Percentiles rank a stretch among this genome's conserved stretches.
These are phyloP conservation scores for Sporothrix euskadiensis DNA, from an alignment of 2,329 filamentous ascomycete species.

Conservation along the genomic window DNA sequence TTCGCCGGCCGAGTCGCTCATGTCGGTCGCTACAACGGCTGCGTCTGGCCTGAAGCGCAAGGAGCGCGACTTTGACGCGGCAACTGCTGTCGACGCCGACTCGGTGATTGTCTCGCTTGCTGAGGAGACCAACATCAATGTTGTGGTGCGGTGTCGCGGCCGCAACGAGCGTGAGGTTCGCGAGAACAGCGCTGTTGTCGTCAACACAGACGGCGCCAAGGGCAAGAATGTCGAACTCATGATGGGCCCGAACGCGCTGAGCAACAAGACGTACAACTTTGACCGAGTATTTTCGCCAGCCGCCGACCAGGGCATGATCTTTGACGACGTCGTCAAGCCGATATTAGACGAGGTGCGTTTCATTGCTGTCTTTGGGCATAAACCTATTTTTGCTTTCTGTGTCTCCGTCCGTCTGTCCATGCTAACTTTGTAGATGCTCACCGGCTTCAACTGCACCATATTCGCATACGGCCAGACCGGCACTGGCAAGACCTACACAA, in stretches of 20 bases:
- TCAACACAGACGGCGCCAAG: conserved; percentile 83
- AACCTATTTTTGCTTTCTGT: background rate
- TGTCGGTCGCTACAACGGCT: conserved; percentile 57
- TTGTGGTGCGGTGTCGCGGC: conserved; percentile 91
- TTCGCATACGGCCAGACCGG: conserved; percentile 98
- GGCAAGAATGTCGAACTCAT: conserved; percentile 81
- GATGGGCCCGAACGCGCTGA: conserved; percentile 89
- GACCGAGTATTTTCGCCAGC: conserved; percentile 96
- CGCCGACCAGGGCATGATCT: conserved; percentile 90
- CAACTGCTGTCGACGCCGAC: conserved; percentile 42
- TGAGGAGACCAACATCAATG: conserved; percentile 95
- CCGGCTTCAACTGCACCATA: conserved; percentile 96
- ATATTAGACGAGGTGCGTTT: conserved; percentile 79
- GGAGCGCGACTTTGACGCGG: conserved; percentile 75
- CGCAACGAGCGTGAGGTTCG: conserved; percentile 88
- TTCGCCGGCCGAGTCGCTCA: conserved; percentile 71
- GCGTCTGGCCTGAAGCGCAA: conserved; percentile 72
- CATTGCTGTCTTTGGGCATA: too few relatives aligned
- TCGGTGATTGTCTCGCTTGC: conserved; percentile 42
- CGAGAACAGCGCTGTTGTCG: conserved; percentile 92
- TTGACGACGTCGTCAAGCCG: conserved; percentile 91
- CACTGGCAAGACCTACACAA: conserved; percentile 98
- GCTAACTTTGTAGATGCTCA: conserved; percentile 67
- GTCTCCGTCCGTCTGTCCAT: background rate
- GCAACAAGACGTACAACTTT: conserved; percentile 95